Evolutionary conservation across 192 early-diverging fungal species (phyloP), one percentile per base, ranked within the genome.

Genomic region (Linnemannia hyalina): DNA sequence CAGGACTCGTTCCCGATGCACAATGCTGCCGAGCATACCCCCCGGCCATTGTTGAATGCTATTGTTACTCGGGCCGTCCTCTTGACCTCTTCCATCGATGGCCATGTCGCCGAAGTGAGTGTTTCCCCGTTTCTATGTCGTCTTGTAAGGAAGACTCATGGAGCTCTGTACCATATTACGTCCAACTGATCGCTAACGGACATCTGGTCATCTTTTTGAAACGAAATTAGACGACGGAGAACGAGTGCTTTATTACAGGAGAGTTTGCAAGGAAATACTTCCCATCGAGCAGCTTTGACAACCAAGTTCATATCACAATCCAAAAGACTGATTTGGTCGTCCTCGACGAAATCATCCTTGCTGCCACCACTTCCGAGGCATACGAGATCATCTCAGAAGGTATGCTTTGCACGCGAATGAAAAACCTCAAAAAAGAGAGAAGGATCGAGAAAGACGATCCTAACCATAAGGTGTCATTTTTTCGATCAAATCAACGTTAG

Each of bases 331-430:
- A 87, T 55, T 76, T 90, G n/a, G 90, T 94, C 35, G 92, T 92
- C 54, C 81, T 95, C 35, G 91, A 92, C 70, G 93, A 95, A 75
- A 76, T 94, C 11, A 92, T 94, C 70, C 70, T 95, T 75, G 93
- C 91, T 32, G 94, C 94, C 29, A 81, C 90, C 68, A 89, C 90
- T 44, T 73, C 81, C 6, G 83, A 77, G 13, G 90, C 94, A 32
- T 95, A 92, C 80, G 88, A 90, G 41, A 75, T 15, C n/a, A 86
- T 86, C 8, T 81, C 85, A 13, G 26, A 65, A 77, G 70, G 73
- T 77, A 80, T 26, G 46, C 63, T 0, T 36, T 22, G 41, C 26
- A 46, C 11, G 29, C 4, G 49, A 6, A 52, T 15, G 1, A 15
- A 11, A 65, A 16, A 13, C 10, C 10, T 65, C 8, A 35, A 65